Percentiles rank a stretch among this genome's conserved stretches.
phyloP scores from a whole-genome alignment of 2,329 filamentous ascomycete genomes.

The Calonectria ilicicola region DNA sequence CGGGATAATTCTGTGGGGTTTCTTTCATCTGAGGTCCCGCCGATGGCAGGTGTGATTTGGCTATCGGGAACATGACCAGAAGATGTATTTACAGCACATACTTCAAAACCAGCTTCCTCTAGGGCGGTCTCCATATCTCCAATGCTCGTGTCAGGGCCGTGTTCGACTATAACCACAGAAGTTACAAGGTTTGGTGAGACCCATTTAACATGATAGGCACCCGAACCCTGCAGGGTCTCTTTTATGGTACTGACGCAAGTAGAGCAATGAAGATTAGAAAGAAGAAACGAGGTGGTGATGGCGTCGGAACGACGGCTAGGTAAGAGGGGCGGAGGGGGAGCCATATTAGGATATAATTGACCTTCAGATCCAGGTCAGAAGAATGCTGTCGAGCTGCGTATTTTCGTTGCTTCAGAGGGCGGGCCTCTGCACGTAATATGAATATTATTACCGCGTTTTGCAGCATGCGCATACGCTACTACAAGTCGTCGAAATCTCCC shows the following conservation, averaged over 20 bases:
- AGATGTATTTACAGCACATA: conserved; percentile 60
- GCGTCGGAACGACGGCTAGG: background rate
- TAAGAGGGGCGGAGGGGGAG: background rate
- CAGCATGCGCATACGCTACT: too few species aligned
- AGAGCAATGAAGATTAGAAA: conserved; percentile 81
- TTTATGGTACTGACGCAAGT: conserved; percentile 78
- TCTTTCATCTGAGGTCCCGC: conserved; percentile 32
- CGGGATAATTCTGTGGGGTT: conserved; percentile 25
- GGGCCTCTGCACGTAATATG: too few species aligned
- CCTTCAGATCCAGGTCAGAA: background rate
- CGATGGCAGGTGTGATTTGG: conserved; percentile 34
- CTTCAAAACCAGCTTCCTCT: conserved; percentile 69
- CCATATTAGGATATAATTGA: background rate
- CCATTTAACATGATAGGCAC: conserved; percentile 61
- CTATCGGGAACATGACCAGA: conserved; percentile 45
- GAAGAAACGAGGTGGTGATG: conserved; percentile 70
- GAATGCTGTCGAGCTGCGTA: background rate
- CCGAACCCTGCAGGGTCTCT: conserved; percentile 63
- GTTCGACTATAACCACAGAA: conserved; percentile 74
- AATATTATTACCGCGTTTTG: too few species aligned
- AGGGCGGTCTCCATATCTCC: conserved; percentile 60
- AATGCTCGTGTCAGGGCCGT: conserved; percentile 57
- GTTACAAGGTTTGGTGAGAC: conserved; percentile 79
- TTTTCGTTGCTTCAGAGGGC: background rate
- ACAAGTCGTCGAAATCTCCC: too few species aligned